A percentile compares a stretch with the other conserved stretches of the same genome.
Conservation (phyloP, 1,139 yeast genomes). For the Lodderomyces oxycetoniae region DNA sequence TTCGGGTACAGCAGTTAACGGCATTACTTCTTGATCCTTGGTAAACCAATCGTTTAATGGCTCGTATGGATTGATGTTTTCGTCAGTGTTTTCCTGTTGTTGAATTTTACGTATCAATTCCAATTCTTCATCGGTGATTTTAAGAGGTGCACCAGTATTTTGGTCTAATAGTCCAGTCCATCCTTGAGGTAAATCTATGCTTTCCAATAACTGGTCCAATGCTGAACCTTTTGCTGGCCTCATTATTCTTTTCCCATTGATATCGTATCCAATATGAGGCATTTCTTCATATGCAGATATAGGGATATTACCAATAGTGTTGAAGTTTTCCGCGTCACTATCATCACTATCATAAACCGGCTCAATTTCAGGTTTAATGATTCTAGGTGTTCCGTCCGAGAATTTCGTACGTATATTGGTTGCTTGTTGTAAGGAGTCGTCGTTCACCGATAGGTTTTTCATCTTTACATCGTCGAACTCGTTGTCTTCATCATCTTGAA, state of each 20-base stretch:
- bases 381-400: slow-evolving; percentile 77
- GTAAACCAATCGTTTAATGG: slow-evolving; percentile 97
- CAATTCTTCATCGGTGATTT: slow-evolving; percentile 82
- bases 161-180: slow-evolving; percentile 97
- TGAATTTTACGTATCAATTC: slow-evolving; percentile 85
- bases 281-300: slow-evolving; percentile 90
- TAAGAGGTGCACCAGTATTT: slow-evolving; percentile 82
- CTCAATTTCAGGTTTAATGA: slow-evolving; percentile 81
- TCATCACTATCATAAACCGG: slow-evolving; percentile 94
- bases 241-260: slow-evolving; percentile 96
- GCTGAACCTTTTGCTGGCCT: slow-evolving; percentile 98
- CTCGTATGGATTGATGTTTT: slow-evolving; percentile 78
- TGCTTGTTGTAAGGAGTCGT: slow-evolving; percentile 21
- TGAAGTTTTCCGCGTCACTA: slow-evolving; percentile 75
- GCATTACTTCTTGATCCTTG: slow-evolving; percentile 80
- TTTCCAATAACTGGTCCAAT: slow-evolving; percentile 79
- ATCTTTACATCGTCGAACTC: slow-evolving; percentile 50
- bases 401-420: slow-evolving; percentile 46
- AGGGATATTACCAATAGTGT: slow-evolving; percentile 92
- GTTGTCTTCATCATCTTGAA: slow-evolving; percentile 23
- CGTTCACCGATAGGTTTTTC: slow-evolving; percentile 41
- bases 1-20: slow-evolving; percentile 88
- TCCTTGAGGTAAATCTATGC: slow-evolving; percentile 92
- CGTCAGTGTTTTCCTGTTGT: slow-evolving; percentile 79
- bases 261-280: slow-evolving; percentile 97